Conservation (phyloP, 495 filamentous ascomycete species). For the Viridothelium virens region DNA sequence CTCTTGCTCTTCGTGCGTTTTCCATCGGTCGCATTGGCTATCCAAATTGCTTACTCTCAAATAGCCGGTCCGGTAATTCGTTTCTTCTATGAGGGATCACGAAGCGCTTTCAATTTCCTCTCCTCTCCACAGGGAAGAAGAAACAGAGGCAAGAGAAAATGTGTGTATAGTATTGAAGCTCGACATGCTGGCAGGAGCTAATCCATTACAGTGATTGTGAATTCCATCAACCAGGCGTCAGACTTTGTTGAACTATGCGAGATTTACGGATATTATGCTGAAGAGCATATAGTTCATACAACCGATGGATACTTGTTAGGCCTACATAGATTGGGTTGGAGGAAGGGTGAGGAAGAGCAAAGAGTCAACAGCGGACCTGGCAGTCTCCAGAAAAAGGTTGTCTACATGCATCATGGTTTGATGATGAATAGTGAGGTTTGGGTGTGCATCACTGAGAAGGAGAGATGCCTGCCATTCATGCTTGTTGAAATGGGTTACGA, state of each 20-base stretch:
- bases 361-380: slow-evolving; percentile 63
- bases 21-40: slow-evolving; percentile 24
- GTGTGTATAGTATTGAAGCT: slow-evolving; percentile 33
- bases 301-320: slow-evolving; percentile 89
- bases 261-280: slow-evolving; percentile 80
- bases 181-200: slow-evolving; percentile 16
- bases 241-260: slow-evolving; percentile 91
- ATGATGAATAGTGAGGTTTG: slow-evolving; percentile 99
- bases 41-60: neutral
- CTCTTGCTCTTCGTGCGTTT: slow-evolving; percentile 59
- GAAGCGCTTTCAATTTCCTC: slow-evolving; percentile 71
- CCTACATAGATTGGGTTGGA: slow-evolving; percentile 76
- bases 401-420: slow-evolving; percentile 92
- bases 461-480: slow-evolving; percentile 78
- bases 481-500: slow-evolving; percentile 90
- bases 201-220: slow-evolving; percentile 38
- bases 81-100: slow-evolving; percentile 75
- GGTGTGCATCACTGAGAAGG: slow-evolving; percentile 82
- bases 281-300: slow-evolving; percentile 94
- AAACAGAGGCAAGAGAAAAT: slow-evolving; percentile 51
- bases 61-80: slow-evolving; percentile 67
- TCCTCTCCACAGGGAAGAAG: slow-evolving; percentile 59
- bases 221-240: slow-evolving; percentile 54
- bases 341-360: slow-evolving; percentile 66
- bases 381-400: slow-evolving; percentile 73